phyloP scores from a whole-genome alignment of 2,329 filamentous ascomycete species.

The Mollisia scopiformis region DNA sequence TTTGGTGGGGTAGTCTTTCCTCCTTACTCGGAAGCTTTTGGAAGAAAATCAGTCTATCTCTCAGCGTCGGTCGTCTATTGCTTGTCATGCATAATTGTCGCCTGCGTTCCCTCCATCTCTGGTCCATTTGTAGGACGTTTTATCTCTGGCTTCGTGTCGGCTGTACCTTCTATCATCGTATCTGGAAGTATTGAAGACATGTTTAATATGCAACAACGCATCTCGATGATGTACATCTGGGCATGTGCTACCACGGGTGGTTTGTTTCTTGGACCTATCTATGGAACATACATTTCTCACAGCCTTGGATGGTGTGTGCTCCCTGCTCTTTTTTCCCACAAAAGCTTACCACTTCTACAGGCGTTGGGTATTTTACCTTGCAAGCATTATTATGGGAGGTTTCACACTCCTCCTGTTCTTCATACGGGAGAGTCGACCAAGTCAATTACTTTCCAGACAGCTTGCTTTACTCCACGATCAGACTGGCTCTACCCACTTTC shows the following conservation, averaged over 20 bases:
- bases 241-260: constrained; percentile 46
- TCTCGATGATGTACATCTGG: constrained; percentile 51
- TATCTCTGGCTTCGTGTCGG: constrained; percentile 47
- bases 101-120: constrained; percentile 39
- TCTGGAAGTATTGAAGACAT: constrained; percentile 53
- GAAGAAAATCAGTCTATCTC: constrained; percentile 40
- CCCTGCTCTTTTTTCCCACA: not conserved
- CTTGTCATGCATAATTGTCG: constrained; percentile 42
- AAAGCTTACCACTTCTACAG: constrained; percentile 34
- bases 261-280: constrained; percentile 46
- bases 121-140: constrained; percentile 46
- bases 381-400: constrained; percentile 41
- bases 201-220: constrained; percentile 46
- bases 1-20: constrained; percentile 43
- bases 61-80: constrained; percentile 38
- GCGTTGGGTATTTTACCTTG: constrained; percentile 49
- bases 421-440: constrained; percentile 49
- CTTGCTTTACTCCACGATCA: constrained; percentile 28
- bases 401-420: constrained; percentile 40
- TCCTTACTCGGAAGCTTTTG: constrained; percentile 42
- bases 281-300: constrained; percentile 44
- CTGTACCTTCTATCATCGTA: constrained; percentile 50
- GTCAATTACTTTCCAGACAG: constrained; percentile 42
- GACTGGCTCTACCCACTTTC: constrained; percentile 31
- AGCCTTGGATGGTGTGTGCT: constrained; percentile 41